A percentile compares a stretch with the other conserved stretches of the same genome.
Evolutionary conservation across 805 yeast genomes (phyloP).

Genomic region (Zygoascus bituminiphila): DNA sequence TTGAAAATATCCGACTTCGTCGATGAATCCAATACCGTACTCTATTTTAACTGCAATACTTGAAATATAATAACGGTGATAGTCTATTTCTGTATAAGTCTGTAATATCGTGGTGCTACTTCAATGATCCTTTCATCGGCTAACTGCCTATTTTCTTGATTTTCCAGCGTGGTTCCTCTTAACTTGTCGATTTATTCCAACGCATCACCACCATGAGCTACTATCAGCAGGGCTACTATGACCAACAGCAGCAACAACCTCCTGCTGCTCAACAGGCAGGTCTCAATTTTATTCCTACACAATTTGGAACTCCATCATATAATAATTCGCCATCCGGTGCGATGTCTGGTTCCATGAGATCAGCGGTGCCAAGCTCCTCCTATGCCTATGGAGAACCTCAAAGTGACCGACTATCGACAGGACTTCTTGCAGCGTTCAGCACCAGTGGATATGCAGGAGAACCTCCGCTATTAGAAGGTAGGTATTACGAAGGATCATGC

Average conservation of each 20-base stretch:
- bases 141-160: no score
- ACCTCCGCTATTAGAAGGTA: slow-evolving; percentile 70
- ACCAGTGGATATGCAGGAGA: slow-evolving; percentile 94
- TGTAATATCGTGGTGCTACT: no score
- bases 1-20: no score
- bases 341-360: slow-evolving; percentile 17
- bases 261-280: not conserved
- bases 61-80: no score
- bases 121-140: no score
- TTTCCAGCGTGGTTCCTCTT: no score
- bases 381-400: slow-evolving; percentile 16
- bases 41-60: no score
- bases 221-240: slow-evolving; percentile 13
- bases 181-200: no score
- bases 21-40: no score
- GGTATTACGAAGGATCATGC: slow-evolving; percentile 1
- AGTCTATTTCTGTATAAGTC: no score
- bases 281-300: slow-evolving; percentile 18
- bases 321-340: slow-evolving; percentile 1
- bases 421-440: slow-evolving; percentile 85
- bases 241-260: slow-evolving; percentile 8
- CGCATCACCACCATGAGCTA: slow-evolving; percentile 11
- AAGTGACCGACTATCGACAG: slow-evolving; percentile 48
- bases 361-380: slow-evolving; percentile 5
- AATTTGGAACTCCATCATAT: slow-evolving; percentile 15